Evolutionary conservation across 306 rosid genomes (phyloP).

Genomic region (Malus sieversii): DNA sequence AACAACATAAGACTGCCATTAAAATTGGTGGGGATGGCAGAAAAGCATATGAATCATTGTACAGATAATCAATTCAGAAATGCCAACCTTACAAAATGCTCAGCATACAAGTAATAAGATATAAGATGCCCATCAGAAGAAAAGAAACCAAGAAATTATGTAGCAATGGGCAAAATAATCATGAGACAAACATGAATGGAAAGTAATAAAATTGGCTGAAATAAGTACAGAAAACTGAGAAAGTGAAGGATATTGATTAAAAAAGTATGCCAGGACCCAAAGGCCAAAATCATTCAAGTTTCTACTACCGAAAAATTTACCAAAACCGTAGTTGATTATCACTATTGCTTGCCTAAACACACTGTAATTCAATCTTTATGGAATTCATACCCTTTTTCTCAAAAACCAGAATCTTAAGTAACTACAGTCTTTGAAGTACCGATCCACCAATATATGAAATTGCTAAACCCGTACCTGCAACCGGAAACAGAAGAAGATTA

Average conservation of each 20-base stretch:
- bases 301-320: neutral
- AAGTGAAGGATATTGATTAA: neutral
- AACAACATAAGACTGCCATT: slow-evolving; percentile 2
- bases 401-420: neutral
- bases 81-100: neutral
- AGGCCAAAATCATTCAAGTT: neutral
- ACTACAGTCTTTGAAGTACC: neutral
- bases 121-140: neutral
- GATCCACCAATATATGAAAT: neutral
- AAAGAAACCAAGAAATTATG: neutral
- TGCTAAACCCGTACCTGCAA: neutral
- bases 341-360: neutral
- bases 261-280: neutral
- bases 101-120: neutral
- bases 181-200: neutral
- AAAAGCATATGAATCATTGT: neutral
- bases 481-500: neutral
- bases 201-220: neutral
- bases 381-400: neutral
- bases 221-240: neutral
- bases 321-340: neutral
- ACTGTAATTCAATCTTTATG: neutral
- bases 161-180: neutral
- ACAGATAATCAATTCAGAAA: neutral
- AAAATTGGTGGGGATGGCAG: neutral